Conservation (phyloP, 208 protist species). For the Novymonas esmeraldas region DNA sequence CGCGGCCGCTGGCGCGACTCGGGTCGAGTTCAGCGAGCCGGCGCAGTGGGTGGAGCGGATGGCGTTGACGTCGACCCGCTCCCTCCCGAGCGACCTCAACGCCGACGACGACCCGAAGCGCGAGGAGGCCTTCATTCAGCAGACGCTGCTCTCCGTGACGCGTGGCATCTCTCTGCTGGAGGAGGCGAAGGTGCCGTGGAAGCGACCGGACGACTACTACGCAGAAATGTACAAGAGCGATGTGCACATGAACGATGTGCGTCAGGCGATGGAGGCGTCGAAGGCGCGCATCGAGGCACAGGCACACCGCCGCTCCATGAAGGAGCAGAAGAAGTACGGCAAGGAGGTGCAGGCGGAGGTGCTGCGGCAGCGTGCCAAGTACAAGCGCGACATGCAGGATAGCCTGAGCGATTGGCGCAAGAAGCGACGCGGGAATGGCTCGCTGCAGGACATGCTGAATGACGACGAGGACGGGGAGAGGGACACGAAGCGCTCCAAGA, state of each 20-base stretch:
- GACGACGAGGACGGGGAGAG: slow-evolving; percentile 47
- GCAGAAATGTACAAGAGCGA: slow-evolving; percentile 97
- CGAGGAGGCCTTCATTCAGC: slow-evolving; percentile 94
- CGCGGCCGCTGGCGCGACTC: slow-evolving; percentile 20
- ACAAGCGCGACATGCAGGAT: slow-evolving; percentile 93
- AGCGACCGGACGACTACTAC: slow-evolving; percentile 94
- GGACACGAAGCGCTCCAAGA: slow-evolving; percentile 21
- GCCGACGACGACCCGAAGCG: slow-evolving; percentile 92
- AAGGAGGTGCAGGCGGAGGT: slow-evolving; percentile 96
- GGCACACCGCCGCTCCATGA: slow-evolving; percentile 87
- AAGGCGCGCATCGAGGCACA: slow-evolving; percentile 84
- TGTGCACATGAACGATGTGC: slow-evolving; percentile 94
- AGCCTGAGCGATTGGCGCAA: slow-evolving; percentile 86
- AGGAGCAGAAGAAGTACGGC: slow-evolving; percentile 96
- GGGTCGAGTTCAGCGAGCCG: slow-evolving; percentile 86
- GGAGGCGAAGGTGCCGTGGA: slow-evolving; percentile 76
- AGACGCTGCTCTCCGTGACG: slow-evolving; percentile 83
- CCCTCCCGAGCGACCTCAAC: slow-evolving; percentile 79
- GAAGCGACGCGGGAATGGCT: slow-evolving; percentile 78
- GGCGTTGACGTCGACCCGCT: slow-evolving; percentile 83
- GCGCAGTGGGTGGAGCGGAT: slow-evolving; percentile 92
- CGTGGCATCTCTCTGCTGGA: slow-evolving; percentile 82
- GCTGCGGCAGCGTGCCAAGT: slow-evolving; percentile 91
- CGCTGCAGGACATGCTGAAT: slow-evolving; percentile 68
- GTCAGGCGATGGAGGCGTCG: slow-evolving; percentile 82